Base-by-base conservation (phyloP, 495 filamentous ascomycete genomes). In the Penicillium pancosmium region DNA sequence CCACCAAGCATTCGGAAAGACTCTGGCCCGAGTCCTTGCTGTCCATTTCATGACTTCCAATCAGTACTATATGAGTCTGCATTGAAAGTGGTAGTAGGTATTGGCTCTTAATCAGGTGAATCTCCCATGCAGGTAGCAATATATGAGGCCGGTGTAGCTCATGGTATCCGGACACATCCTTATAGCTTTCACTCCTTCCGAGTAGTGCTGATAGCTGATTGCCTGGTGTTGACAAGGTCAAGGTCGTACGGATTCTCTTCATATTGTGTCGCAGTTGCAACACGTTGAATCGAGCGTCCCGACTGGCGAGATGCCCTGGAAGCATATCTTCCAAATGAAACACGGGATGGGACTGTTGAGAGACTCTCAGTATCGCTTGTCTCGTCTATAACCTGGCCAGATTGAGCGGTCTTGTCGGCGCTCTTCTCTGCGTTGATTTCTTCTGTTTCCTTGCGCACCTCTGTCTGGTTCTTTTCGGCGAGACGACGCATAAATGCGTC, bases 161-260 rank as follows among this genome's bases (percentile, higher is more conserved):
- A 27, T 27, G 25, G 25, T 7, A 27, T 27, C 25, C 4, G 25
- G 25, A 7, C 25, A 19, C 35, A 47, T 38, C 33, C 5, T 21
- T 25, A 2, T 48, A 4, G 44, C 10, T 21, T 27, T 68, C 57
- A 63, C 25, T 64, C 52, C 40, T 62, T 58, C 8, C 57, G 57
- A 48, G 57, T 61, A 7, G 56, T 46, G 56, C 70, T 73, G 12
- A 73, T 68, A 18, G 56, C 66, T 4, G 72, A 77, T 31, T 71
- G 59, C 16, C 62, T 65, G 8, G 74, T 75, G 55, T 77, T 77
- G 16, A 75, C 71, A 48, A 71, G 58, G 47, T 77, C 74, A 52
- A 75, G 55, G 36, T 75, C 72, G 54, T 70, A 77, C 1, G 72
- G 72, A 36, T 74, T 75, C 47, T 70, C 73, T 48, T 76, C 73